Conservation (phyloP, 305 asterid genomes). For the Fraxinus paxiana region DNA sequence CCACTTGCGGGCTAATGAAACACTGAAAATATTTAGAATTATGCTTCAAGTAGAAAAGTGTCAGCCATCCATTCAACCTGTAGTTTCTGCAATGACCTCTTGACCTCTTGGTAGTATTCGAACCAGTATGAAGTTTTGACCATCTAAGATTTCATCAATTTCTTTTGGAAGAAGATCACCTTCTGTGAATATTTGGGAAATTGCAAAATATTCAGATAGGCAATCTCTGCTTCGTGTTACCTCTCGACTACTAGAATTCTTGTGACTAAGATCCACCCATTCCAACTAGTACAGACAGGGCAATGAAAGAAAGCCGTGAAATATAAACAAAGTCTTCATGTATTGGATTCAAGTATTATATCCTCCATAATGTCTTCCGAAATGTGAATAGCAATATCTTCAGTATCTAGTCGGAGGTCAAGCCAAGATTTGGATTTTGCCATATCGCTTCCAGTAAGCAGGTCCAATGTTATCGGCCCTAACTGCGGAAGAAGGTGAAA, state of each 20-base stretch:
- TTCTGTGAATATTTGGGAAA: not conserved
- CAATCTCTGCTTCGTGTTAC: not conserved
- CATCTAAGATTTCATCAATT: not conserved
- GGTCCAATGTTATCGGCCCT: slow-evolving; percentile 34
- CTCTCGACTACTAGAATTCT: not conserved
- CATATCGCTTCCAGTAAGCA: slow-evolving; percentile 19
- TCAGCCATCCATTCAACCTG: not conserved
- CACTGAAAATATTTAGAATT: not conserved
- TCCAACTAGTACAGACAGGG: not conserved
- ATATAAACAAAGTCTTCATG: slow-evolving; percentile 3
- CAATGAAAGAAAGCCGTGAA: not conserved
- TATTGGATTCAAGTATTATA: slow-evolving; percentile 21
- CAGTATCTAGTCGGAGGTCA: slow-evolving; percentile 26
- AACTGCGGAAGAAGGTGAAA: slow-evolving; percentile 41
- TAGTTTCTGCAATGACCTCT: not conserved
- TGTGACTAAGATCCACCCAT: not conserved
- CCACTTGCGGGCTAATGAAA: not conserved
- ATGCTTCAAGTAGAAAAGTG: not conserved
- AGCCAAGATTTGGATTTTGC: slow-evolving; percentile 30
- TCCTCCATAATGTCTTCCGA: slow-evolving; percentile 39
- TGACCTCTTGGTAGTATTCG: not conserved
- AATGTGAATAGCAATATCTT: slow-evolving; percentile 26
- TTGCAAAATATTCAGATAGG: not conserved
- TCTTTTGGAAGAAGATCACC: not conserved
- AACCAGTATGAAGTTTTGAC: not conserved